Conservation (phyloP, 2,329 filamentous ascomycete genomes). For the Diaporthe eres region DNA sequence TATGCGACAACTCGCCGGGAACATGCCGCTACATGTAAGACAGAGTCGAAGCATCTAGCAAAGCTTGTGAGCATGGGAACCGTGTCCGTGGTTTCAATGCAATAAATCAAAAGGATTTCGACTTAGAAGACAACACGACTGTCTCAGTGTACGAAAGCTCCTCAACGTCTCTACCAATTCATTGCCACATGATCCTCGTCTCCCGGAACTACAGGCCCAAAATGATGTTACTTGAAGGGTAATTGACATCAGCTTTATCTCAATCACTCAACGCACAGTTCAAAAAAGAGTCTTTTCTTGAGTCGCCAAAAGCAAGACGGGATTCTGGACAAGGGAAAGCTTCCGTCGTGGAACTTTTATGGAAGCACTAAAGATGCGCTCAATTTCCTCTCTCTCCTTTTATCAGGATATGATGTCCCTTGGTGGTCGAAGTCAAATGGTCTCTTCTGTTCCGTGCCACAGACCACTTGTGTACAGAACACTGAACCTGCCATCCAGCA, state of each 20-base stretch:
- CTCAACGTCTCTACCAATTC: background rate
- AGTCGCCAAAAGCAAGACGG: background rate
- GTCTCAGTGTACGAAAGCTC: background rate
- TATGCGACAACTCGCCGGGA: background rate
- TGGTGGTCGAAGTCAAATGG: background rate
- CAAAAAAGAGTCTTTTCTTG: rapidly evolving
- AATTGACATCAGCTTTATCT: background rate
- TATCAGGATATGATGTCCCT: background rate
- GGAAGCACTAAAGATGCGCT: background rate
- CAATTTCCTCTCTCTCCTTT: background rate
- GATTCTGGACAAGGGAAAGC: no score
- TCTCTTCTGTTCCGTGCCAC: no score
- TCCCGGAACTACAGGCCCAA: background rate
- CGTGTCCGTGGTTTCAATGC: background rate
- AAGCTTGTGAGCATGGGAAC: background rate
- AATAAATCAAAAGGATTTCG: background rate
- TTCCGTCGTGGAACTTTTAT: no score
- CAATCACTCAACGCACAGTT: background rate
- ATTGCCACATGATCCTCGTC: background rate
- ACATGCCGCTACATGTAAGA: background rate
- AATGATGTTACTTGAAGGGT: background rate
- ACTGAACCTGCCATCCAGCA: background rate
- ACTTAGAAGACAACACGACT: no score
- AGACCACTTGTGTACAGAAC: background rate
- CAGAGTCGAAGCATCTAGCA: background rate